phyloP scores from a whole-genome alignment of 495 filamentous ascomycete species.

The Paragyromitra xinjiangensis region DNA sequence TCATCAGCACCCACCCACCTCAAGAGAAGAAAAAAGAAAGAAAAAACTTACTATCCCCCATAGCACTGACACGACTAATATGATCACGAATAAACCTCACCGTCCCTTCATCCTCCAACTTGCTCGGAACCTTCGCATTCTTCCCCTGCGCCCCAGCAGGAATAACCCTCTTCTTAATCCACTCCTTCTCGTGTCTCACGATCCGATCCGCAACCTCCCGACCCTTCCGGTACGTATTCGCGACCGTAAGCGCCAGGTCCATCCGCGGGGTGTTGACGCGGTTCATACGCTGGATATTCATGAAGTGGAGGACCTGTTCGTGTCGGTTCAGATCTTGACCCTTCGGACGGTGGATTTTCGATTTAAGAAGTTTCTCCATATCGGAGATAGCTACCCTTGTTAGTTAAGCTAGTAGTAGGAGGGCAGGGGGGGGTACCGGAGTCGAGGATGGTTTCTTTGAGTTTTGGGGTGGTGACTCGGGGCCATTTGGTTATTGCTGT shows the following conservation, averaged over 20 bases:
- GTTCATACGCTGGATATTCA: conserved; percentile 47
- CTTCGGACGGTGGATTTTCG: conserved; percentile 36
- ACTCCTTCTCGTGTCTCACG: conserved; percentile 40
- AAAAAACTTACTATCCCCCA: conserved; percentile 27
- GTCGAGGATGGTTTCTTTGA: conserved; percentile 44
- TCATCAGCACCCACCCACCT: neutral
- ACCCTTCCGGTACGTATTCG: conserved; percentile 44
- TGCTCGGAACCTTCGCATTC: conserved; percentile 43
- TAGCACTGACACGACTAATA: conserved; percentile 9
- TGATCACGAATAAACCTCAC: conserved; percentile 21
- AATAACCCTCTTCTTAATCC: conserved; percentile 40
- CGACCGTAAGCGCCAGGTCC: conserved; percentile 39
- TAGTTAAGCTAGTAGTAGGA: neutral
- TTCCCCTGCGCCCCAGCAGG: conserved; percentile 42
- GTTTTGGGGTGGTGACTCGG: conserved; percentile 20
- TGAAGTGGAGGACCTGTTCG: conserved; percentile 48
- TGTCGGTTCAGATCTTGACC: conserved; percentile 47
- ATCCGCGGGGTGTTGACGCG: conserved; percentile 28
- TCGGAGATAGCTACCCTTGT: conserved; percentile 31
- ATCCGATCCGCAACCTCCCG: conserved; percentile 43
- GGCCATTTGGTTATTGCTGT: conserved; percentile 42
- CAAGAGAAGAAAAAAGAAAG: neutral
- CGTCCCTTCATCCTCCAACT: conserved; percentile 42
- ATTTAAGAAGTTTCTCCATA: conserved; percentile 48
- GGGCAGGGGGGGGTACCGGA: conserved; percentile 7